Base-by-base conservation (phyloP, 2,329 filamentous ascomycete species). In the Cadophora luteo-olivacea region DNA sequence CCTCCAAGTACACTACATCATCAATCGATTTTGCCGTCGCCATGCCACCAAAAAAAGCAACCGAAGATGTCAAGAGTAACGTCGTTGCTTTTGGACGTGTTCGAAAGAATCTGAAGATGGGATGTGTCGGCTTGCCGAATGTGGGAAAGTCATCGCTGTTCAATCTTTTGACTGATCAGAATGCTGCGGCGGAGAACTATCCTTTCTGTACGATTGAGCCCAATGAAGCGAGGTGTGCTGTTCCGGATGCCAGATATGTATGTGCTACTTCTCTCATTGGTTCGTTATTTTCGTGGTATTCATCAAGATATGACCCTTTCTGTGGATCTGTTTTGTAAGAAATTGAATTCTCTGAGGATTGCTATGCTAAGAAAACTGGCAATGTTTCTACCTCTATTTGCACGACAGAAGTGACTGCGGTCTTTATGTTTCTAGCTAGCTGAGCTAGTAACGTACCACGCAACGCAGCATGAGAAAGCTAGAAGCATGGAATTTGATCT, bases 151-250 rank as follows among this genome's bases (percentile, higher is more conserved):
- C 80, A n/a, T 81, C 79, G 57, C 70, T 83, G 69, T 83, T 83
- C 75, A 83, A 83, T 54, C 78, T 83, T 41, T 77, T 83, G 76
- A 83, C 81, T 3, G 79, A 83, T 74, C 81, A 83, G 77, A 82
- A 79, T 73, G 81, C 80, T 45, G 78, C 81, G 1, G 81, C 81
- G 0, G 81, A 82, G 73, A 82, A 82, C 71, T 82, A 82, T 68
- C 81, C 82, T 0, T 83, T 83, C 65, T 83, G 81, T 72, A 83
- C 81, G 0, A 83, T 83, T 75, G 81, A 83, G 76, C 81, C 81
- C 49, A 82, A 83, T 29, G 81, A 83, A 75, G 81, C 81, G 64
- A 80, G 81, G 73, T 83, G 81, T 76, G 77, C 80, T 66, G 81
- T 83, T 62, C 81, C 81, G 1, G 81, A 83, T 71, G 77, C 74